A percentile compares a stretch with the other conserved stretches of the same genome.
Evolutionary conservation across 495 filamentous ascomycete genomes (phyloP).

Genomic region (Xylaria acuta): DNA sequence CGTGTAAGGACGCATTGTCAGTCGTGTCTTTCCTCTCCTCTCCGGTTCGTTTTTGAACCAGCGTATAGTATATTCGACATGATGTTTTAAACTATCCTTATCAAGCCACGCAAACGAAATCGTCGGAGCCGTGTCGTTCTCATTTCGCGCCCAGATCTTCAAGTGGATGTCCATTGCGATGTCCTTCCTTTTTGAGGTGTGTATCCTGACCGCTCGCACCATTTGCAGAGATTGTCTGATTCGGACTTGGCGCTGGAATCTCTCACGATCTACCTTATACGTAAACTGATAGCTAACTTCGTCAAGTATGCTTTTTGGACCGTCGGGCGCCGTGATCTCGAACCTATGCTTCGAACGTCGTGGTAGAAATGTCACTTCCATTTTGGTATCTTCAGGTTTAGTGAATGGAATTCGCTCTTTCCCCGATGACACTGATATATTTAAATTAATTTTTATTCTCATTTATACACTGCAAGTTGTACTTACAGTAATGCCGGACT

Average conservation of each 20-base stretch:
- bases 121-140: conserved; percentile 28
- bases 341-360: conserved; percentile 26
- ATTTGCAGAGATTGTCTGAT: conserved; percentile 26
- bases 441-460: background rate
- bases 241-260: conserved; percentile 28
- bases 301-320: background rate
- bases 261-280: conserved; percentile 29
- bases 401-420: conserved; percentile 29
- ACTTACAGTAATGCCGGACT: conserved; percentile 14
- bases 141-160: conserved; percentile 31
- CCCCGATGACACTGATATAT: conserved; percentile 23
- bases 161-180: conserved; percentile 30
- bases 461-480: background rate
- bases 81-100: conserved; percentile 8
- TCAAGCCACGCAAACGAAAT: conserved; percentile 33
- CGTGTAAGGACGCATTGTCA: conserved; percentile 28
- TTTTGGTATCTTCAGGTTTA: conserved; percentile 26
- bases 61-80: conserved; percentile 32
- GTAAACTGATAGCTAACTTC: conserved; percentile 29
- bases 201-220: conserved; percentile 27
- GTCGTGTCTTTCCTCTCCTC: conserved; percentile 26
- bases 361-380: conserved; percentile 19
- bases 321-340: conserved; percentile 22
- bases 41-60: conserved; percentile 36
- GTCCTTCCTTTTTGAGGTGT: conserved; percentile 21